Evolutionary conservation across 192 early-diverging fungal genomes (phyloP).

Genomic region (Linnemannia elongata): DNA sequence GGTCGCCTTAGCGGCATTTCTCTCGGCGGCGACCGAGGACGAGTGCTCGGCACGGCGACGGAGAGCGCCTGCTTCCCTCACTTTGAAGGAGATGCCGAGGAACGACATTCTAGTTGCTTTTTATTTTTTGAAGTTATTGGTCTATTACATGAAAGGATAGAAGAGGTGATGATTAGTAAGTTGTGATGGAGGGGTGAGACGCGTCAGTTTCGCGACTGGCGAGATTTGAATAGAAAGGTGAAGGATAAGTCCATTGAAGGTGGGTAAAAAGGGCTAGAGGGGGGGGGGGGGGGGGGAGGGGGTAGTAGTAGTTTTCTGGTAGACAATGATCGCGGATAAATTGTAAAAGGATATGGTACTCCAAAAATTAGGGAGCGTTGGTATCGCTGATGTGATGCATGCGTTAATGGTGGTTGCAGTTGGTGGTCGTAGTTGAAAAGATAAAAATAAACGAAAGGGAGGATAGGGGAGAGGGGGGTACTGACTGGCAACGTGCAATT

Average conservation of each 20-base stretch:
- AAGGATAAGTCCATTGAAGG: not conserved
- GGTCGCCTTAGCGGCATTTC: not conserved
- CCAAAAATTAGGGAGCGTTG: not conserved
- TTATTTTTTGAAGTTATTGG: not conserved
- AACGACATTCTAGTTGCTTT: conserved; percentile 14
- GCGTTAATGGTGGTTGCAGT: not conserved
- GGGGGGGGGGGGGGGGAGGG: too few species aligned
- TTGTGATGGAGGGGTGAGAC: not conserved
- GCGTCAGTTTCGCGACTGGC: not conserved
- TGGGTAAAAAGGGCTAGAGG: not conserved
- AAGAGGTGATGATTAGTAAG: not conserved
- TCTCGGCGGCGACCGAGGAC: not conserved
- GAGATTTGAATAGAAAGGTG: not conserved
- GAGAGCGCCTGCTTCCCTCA: conserved; percentile 15
- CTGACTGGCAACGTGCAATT: not conserved
- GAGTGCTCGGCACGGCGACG: conserved; percentile 29
- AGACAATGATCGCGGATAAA: not conserved
- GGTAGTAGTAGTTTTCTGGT: not conserved
- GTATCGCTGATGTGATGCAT: not conserved
- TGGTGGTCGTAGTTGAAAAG: not conserved
- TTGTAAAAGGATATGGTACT: too few species aligned
- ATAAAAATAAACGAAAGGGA: not conserved
- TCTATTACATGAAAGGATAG: not conserved
- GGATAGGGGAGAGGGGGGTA: not conserved
- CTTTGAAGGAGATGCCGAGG: conserved; percentile 8